Base-by-base conservation (phyloP, 2,329 filamentous ascomycete genomes). In the Myriangium duriaei region DNA sequence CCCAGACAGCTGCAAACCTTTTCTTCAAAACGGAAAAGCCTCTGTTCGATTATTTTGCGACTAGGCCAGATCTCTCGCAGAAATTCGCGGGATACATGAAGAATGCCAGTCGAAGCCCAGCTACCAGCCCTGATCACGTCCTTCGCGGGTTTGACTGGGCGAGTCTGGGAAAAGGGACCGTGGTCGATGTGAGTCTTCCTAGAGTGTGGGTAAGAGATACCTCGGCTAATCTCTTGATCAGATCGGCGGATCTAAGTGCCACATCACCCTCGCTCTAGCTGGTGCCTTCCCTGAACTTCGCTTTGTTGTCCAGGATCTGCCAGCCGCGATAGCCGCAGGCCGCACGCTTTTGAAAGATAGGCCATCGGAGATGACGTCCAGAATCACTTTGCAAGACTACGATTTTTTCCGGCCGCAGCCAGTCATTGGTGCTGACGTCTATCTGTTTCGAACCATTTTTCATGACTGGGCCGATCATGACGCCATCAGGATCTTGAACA, bases 111-210 rank as follows among this genome's bases (percentile, higher is more conserved):
- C 15, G 26, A 14, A 37, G 26, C 40, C 68, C 74, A 46, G 72
- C 72, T 1, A 74, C 73, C 45, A 69, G 73, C 45, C 48, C 73
- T 4, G 54, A 55, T 15, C 63, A 74, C 45, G 59, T 77, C 7
- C 59, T 74, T 2, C 55, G 70, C 26, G 67, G 64, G 30, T 76
- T 69, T 46, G 67, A 74, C 47, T 68, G 76, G 47, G 53, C 60
- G 1, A 60, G 59, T 1, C 51, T 75, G 2, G 43, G 43, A 5
- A 49, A 54, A 4, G 72, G 65, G 3, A 71, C 62, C 0, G 55
- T 78, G 28, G 71, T 78, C 4, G 73, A 37, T 16, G 35, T 37
- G n/a, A n/a, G n/a, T n/a, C n/a, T n/a, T n/a, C n/a, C n/a, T n/a
- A n/a, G n/a, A n/a, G n/a, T n/a, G n/a, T n/a, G n/a, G n/a, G n/a